Base-by-base conservation (phyloP, 169 alveolate genomes). In the Toxoplasma gondii region DNA sequence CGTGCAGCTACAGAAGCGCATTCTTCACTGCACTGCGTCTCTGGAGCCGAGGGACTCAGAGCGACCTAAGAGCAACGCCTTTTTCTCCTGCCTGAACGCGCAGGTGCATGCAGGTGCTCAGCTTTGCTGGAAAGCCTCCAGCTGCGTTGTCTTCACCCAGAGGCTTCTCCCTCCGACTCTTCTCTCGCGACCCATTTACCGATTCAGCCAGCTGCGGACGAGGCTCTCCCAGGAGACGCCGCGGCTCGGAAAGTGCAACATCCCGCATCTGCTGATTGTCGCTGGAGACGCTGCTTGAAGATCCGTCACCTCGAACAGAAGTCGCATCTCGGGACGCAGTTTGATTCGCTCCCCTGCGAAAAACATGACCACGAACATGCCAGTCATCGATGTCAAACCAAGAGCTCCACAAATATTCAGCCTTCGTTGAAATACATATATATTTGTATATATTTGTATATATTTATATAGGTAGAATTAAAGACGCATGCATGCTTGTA, bases 201-300 rank as follows among this genome's bases (percentile, higher is more conserved):
- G 98, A 58, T 93, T 95, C 36, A 94, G 86, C 99, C 99, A 98
- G 38, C 98, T 97, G 87, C 97, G 98, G 95, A 98, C 97, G 96
- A 96, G 98, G 44, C 99, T 99, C 95, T 97, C 97, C 97, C 99
- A 98, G 80, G 99, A 99, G 58, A 99, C 97, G 96, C 98, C 99
- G 78, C 98, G 97, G 94, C 98, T 98, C 86, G 98, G 98, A 74
- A 99, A 97, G 96, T 97, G 98, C 81, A 99, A 96, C 91, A 98
- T 99, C 84, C 99, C 99, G 31, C 99, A 99, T 93, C 99, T 96
- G 38, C 99, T 97, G 58, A 99, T 99, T 7, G 99, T 99, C 31
- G 99, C 99, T 12, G 99, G 99, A 22, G 99, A 98, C 36, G 99
- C 99, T 91, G 98, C 98, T 81, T 97, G 97, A 90, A 99, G 96